Base-by-base conservation (phyloP, 306 rosid genomes). In the Mimosa pudica region DNA sequence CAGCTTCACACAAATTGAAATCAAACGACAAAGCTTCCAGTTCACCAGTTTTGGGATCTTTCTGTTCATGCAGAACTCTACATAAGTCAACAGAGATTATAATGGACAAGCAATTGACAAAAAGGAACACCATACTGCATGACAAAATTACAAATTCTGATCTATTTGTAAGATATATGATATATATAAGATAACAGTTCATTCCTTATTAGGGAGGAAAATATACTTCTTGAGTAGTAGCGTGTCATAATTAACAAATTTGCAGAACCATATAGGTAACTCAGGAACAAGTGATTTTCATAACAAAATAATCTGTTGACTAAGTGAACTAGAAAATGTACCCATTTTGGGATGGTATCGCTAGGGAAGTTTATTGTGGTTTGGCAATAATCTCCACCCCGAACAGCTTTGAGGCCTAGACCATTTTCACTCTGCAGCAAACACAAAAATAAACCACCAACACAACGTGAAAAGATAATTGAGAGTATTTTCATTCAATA, bases 311-410 rank as follows among this genome's bases (percentile, higher is more conserved):
- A 83, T 33, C 44, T 74, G 36, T 32, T 20, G 63, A 48, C 44
- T 57, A 44, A 68, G 55, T 42, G 65, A 70, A 35, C 49, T 49
- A 70, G 72, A 80, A 82, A 68, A 72, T 81, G 61, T 89, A 96
- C 99, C 99, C 99, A 96, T 91, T 91, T 93, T 48, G 94, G 97
- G 79, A 96, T 81, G 63, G 99, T 96, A 66, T 90, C 92, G 54
- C 82, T 55, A 3, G 99, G 97, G 80, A 93, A 96, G 49, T 70
- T 84, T 85, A 96, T 87, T 3, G 84, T 87, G 73, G 87, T 88
- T 83, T 87, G 83, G 80, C 99, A 96, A 80, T 86, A 89, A 88
- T 93, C 96, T 38, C 70, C 48, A 30, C 89, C 87, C 46, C 66
- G 75, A 3, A 62, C 75, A 71, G 94, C 94, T 86, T 85, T 83